A percentile compares a stretch with the other conserved stretches of the same genome.
phyloP scores from a whole-genome alignment of 495 filamentous ascomycete species.

The Hypoxylon subgilvum region DNA sequence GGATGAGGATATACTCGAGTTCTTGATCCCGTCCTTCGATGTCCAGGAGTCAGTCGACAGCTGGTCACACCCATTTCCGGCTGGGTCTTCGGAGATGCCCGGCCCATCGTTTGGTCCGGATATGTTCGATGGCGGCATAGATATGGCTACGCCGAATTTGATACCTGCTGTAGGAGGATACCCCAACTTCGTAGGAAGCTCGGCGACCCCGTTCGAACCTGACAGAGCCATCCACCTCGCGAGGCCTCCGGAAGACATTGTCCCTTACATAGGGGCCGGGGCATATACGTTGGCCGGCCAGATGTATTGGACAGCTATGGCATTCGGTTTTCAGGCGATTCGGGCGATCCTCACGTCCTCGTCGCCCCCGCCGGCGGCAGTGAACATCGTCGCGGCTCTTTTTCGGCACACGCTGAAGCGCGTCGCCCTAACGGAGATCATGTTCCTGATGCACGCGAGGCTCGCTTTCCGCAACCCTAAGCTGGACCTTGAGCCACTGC shows the following conservation, averaged over 20 bases:
- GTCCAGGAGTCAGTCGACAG: background rate
- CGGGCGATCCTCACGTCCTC: constrained; percentile 9
- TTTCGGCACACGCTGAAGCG: constrained; percentile 15
- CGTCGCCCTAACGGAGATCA: constrained; percentile 13
- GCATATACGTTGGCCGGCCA: constrained; percentile 27
- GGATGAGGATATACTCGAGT: background rate
- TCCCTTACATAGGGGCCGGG: constrained; percentile 15
- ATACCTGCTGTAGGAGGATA: background rate
- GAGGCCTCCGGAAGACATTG: constrained; percentile 23
- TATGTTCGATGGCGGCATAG: constrained; percentile 4
- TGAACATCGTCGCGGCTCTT: constrained; percentile 2
- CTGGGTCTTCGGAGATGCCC: background rate
- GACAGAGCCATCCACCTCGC: constrained; percentile 25
- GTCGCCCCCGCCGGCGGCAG: constrained; percentile 22
- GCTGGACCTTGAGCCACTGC: background rate
- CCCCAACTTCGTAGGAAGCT: background rate
- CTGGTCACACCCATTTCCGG: constrained; percentile 12
- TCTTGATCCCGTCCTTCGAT: background rate
- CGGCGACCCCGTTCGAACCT: constrained; percentile 12
- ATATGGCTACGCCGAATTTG: background rate
- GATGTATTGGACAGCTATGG: constrained; percentile 25
- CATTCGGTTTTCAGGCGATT: constrained; percentile 28
- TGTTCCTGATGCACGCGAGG: constrained; percentile 24
- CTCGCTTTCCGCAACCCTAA: constrained; percentile 16
- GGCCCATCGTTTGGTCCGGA: background rate